Percentiles rank a stretch among this genome's conserved stretches.
These are phyloP conservation scores for Multifurca ochricompacta DNA, from an alignment of 768 basidiomycete species.

Conservation along the genomic window DNA sequence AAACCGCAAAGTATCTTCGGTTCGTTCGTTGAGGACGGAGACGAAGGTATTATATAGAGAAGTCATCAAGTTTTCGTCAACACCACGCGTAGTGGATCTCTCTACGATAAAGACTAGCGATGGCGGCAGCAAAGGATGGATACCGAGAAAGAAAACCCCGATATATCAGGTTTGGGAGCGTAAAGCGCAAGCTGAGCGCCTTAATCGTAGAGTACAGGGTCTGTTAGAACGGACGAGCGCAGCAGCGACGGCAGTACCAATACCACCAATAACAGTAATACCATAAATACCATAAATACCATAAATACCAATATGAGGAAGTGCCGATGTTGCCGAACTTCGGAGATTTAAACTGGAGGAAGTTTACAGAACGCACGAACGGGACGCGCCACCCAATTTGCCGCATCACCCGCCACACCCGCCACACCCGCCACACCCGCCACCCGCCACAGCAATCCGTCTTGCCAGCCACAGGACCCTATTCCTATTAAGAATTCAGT, in stretches of 20 bases:
- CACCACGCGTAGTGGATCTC: constrained; percentile 81
- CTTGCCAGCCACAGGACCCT: constrained; percentile 15
- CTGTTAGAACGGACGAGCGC: constrained; percentile 59
- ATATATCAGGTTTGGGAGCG: constrained; percentile 74
- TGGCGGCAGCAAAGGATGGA: constrained; percentile 53
- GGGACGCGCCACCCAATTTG: constrained; percentile 21
- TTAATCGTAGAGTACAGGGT: constrained; percentile 62
- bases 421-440: no score
- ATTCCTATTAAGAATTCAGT: constrained; percentile 2
- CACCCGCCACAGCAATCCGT: constrained; percentile 20
- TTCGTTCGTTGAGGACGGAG: constrained; percentile 69
- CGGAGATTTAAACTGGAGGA: constrained; percentile 10
- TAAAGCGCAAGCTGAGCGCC: constrained; percentile 64
- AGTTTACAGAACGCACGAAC: neutral
- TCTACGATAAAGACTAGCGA: constrained; percentile 49
- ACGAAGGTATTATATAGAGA: constrained; percentile 85
- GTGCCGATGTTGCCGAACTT: constrained; percentile 14
- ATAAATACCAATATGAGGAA: no score
- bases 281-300: no score
- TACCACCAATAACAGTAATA: no score
- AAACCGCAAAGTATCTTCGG: constrained; percentile 41
- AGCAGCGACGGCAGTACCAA: constrained; percentile 24
- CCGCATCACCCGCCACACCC: constrained; percentile 19
- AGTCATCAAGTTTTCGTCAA: constrained; percentile 77
- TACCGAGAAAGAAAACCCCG: constrained; percentile 73